Base-by-base conservation (phyloP, 805 yeast genomes). In the Pichia phayaonensis region DNA sequence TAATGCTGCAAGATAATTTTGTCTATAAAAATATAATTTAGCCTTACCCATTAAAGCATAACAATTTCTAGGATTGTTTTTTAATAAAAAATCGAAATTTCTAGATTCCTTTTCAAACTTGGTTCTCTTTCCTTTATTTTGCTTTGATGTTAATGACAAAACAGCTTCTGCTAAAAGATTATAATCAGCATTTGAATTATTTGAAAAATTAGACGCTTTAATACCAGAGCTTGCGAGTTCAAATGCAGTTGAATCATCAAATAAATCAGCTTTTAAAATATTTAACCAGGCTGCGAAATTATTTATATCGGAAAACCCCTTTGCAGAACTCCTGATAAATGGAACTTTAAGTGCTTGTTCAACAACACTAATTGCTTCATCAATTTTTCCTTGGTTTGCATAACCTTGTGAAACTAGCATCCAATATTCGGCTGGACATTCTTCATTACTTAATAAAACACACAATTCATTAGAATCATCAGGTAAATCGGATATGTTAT, bases 391-490 rank as follows among this genome's bases (percentile, higher is more conserved):
- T 45, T 76, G 77, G 47, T 81, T 74, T 40, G 86, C 82, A 64
- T 90, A 94, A 0, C 94, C 95, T 52, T 82, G 71, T 4, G 95
- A 90, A 54, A 90, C 81, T 22, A 84, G 76, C 20, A 88, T 68
- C 99, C 99, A 94, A 68, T 81, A 87, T 61, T 83, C 82, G 49
- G 77, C 73, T 22, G 78, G 81, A 46, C 92, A 83, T 50, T 78
- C 79, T 69, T 94, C 98, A 56, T 86, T 87, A 54, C 86, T 84
- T 55, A 94, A 72, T 54, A 92, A 76, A 26, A 80, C 77, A 56
- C 86, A 81, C 55, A 94, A 74, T 61, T 94, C 98, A 43, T 80
- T 75, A 5, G 96, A 87, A 64, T 92, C 96, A 22, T 87, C 96
- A 5, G 96, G 95, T 50, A 90, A 73, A 61, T 92, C 98, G 36